Conservation (phyloP, 2,329 filamentous ascomycete species). For the Davidsoniella eucalypti region DNA sequence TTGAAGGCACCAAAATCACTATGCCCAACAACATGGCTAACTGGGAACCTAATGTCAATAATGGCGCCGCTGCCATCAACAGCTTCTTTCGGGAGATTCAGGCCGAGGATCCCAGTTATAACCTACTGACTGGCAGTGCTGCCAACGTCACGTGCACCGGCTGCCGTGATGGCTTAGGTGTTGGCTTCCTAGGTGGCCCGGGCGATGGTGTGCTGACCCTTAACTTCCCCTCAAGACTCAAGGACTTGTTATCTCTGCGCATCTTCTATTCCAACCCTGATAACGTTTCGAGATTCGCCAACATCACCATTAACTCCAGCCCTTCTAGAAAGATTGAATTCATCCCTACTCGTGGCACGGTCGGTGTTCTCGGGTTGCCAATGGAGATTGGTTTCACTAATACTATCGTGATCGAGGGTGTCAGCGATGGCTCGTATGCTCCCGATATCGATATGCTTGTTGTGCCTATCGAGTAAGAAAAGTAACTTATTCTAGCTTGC, state of each 20-base stretch:
- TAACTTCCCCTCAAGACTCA: slow-evolving; percentile 26
- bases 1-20: slow-evolving; percentile 32
- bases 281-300: slow-evolving; percentile 31
- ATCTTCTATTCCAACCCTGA: slow-evolving; percentile 43
- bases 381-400: slow-evolving; percentile 22
- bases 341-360: slow-evolving; percentile 29
- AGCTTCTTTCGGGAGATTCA: too few species aligned
- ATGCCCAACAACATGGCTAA: slow-evolving; percentile 33
- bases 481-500: too few species aligned
- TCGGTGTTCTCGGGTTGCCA: slow-evolving; percentile 28
- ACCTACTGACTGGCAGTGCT: slow-evolving; percentile 23
- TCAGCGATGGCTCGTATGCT: slow-evolving; percentile 24
- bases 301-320: slow-evolving; percentile 38
- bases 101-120: too few species aligned
- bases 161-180: slow-evolving; percentile 32
- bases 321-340: slow-evolving; percentile 35
- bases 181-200: slow-evolving; percentile 39
- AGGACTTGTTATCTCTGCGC: slow-evolving; percentile 32
- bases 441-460: slow-evolving; percentile 38
- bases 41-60: slow-evolving; percentile 32
- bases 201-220: slow-evolving; percentile 27
- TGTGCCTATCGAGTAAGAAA: slow-evolving; percentile 24
- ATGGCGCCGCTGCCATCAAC: too few species aligned
- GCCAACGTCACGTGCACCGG: slow-evolving; percentile 28
- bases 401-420: slow-evolving; percentile 32